These are phyloP conservation scores for Kockovaella imperatae DNA, from an alignment of 768 basidiomycete genomes.

Conservation along the genomic window DNA sequence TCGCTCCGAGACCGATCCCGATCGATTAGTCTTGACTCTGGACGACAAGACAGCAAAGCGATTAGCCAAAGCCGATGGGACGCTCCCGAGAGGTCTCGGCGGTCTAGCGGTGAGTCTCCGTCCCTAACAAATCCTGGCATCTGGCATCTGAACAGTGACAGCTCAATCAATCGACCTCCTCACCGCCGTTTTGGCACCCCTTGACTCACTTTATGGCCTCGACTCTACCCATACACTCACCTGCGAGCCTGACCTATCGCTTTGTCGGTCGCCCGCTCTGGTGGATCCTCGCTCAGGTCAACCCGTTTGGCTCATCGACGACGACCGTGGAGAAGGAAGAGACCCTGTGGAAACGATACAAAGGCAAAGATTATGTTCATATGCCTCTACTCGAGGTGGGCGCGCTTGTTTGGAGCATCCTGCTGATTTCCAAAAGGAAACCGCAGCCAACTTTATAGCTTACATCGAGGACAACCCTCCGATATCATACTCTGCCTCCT, in stretches of 20 bases:
- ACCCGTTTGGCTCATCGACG: slow-evolving; percentile 27
- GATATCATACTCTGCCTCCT: slow-evolving; percentile 22
- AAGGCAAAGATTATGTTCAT: slow-evolving; percentile 38
- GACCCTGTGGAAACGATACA: slow-evolving; percentile 30
- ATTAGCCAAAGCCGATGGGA: slow-evolving; percentile 28
- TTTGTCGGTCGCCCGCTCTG: slow-evolving; percentile 41
- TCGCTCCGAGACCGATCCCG: slow-evolving; percentile 10
- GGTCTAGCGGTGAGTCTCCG: slow-evolving; percentile 36
- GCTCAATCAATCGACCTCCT: slow-evolving; percentile 15
- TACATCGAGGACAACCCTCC: slow-evolving; percentile 25
- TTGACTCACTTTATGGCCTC: slow-evolving; percentile 30
- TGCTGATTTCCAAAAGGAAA: no score
- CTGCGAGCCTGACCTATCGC: slow-evolving; percentile 26
- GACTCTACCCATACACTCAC: slow-evolving; percentile 26
- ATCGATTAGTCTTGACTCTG: slow-evolving; percentile 31
- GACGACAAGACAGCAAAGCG: slow-evolving; percentile 30
- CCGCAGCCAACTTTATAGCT: slow-evolving; percentile 24
- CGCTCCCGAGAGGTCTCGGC: slow-evolving; percentile 37
- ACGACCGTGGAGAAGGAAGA: slow-evolving; percentile 29
- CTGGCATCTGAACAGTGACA: slow-evolving; percentile 5
- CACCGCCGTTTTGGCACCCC: slow-evolving; percentile 27
- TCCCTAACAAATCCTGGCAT: background rate
- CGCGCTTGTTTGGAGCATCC: background rate
- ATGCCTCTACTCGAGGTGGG: slow-evolving; percentile 41
- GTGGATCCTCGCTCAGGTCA: slow-evolving; percentile 43